Percentiles rank a stretch among this genome's conserved stretches.
phyloP scores from a whole-genome alignment of 495 filamentous ascomycete genomes.

The Daldinia concentrica region DNA sequence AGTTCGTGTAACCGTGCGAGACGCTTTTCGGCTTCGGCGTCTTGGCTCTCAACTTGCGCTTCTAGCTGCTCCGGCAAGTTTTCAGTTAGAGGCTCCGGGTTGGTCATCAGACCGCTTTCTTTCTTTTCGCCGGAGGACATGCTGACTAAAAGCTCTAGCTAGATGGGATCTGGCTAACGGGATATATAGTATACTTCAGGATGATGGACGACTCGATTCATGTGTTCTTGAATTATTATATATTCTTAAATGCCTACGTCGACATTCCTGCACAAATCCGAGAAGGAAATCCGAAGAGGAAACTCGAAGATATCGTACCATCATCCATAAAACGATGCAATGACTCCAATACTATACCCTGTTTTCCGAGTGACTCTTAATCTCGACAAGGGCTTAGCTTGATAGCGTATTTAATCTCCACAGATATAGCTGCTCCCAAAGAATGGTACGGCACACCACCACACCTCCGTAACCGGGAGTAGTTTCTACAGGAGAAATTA shows the following conservation, averaged over 20 bases:
- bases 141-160: no score
- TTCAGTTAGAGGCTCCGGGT: neutral
- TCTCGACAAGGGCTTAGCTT: neutral
- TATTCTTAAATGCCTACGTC: neutral
- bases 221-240: neutral
- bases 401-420: neutral
- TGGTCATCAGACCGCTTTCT: slow-evolving; percentile 3
- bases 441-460: no score
- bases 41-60: neutral
- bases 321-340: neutral
- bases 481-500: neutral
- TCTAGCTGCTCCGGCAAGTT: neutral
- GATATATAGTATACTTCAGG: neutral
- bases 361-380: neutral
- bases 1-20: slow-evolving; percentile 11
- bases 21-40: slow-evolving; percentile 18
- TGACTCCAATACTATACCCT: neutral
- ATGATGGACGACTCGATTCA: neutral
- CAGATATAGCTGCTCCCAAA: neutral
- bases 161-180: neutral
- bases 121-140: slow-evolving; percentile 19
- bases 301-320: no score
- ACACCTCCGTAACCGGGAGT: neutral
- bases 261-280: neutral
- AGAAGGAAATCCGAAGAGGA: neutral